These are phyloP conservation scores for Babesia ovis DNA, from an alignment of 169 alveolate species.

Conservation along the genomic window DNA sequence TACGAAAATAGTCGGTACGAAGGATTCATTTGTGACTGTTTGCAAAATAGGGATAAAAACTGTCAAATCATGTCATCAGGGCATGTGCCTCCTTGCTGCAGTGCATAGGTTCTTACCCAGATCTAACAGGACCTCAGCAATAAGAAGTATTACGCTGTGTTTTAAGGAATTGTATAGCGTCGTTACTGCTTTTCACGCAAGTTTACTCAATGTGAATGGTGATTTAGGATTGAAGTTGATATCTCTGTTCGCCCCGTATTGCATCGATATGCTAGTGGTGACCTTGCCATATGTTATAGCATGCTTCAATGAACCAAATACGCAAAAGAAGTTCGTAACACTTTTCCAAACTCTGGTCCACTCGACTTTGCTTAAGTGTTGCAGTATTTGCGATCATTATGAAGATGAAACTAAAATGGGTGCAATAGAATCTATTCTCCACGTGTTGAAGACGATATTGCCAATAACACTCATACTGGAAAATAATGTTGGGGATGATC, in stretches of 20 bases:
- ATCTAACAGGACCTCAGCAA: neutral
- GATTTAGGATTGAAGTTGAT: conserved; percentile 3
- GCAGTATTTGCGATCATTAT: conserved; percentile 30
- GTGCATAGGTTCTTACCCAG: neutral
- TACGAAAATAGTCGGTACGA: neutral
- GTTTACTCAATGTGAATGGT: neutral
- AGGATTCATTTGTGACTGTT: neutral
- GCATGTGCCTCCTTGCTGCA: neutral
- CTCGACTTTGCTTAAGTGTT: conserved; percentile 24
- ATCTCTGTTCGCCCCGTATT: neutral
- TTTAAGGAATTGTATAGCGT: neutral
- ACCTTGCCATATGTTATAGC: conserved; percentile 2
- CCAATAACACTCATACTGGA: conserved; percentile 23
- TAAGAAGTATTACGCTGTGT: neutral
- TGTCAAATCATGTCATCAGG: conserved; percentile 2
- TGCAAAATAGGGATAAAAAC: neutral
- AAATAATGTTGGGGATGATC: neutral
- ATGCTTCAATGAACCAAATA: neutral
- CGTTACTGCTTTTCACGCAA: neutral
- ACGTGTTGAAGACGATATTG: conserved; percentile 11
- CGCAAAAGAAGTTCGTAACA: neutral
- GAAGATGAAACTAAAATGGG: conserved; percentile 6
- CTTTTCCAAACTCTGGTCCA: conserved; percentile 21
- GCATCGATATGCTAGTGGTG: conserved; percentile 17
- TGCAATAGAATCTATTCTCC: conserved; percentile 4